A percentile compares a stretch with the other conserved stretches of the same genome.
Conservation (phyloP, 179 eudicot genomes). For the Nepenthes alata region DNA sequence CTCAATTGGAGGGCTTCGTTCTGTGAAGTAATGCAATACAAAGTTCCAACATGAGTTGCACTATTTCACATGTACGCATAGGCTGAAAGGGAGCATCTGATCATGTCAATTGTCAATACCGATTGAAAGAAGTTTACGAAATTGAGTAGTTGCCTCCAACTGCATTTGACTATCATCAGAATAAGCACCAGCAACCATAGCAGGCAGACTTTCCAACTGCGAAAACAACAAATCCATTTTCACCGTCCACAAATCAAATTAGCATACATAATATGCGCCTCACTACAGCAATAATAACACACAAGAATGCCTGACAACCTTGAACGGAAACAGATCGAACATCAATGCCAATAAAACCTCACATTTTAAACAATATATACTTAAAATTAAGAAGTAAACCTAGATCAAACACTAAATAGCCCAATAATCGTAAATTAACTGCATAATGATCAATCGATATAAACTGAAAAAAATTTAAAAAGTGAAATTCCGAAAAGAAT, state of each 20-base stretch:
- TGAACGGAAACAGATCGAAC: not conserved
- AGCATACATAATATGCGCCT: not conserved
- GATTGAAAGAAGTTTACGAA: constrained; percentile 82
- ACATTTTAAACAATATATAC: not conserved
- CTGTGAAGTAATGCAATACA: constrained; percentile 19
- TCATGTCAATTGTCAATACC: constrained; percentile 29
- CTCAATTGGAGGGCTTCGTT: constrained; percentile 90
- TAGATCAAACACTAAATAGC: not conserved
- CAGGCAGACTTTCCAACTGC: constrained; percentile 56
- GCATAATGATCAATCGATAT: not conserved
- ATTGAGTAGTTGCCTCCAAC: constrained; percentile 75
- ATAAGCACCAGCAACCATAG: constrained; percentile 45
- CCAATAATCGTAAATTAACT: not conserved
- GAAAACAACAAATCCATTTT: constrained; percentile 4
- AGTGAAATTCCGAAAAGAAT: not conserved
- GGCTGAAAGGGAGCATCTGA: not conserved
- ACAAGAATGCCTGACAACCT: not conserved
- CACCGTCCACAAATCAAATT: not conserved
- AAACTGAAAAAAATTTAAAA: not conserved
- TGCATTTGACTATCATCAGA: constrained; percentile 43
- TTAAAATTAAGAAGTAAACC: not conserved
- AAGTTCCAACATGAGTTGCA: not conserved
- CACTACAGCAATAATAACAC: not conserved
- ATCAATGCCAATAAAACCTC: not conserved
- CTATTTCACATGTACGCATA: too few relatives aligned